Evolutionary conservation across 2,329 filamentous ascomycete species (phyloP), one percentile per base, ranked within the genome.

Genomic region (Rutstroemia sp.): DNA sequence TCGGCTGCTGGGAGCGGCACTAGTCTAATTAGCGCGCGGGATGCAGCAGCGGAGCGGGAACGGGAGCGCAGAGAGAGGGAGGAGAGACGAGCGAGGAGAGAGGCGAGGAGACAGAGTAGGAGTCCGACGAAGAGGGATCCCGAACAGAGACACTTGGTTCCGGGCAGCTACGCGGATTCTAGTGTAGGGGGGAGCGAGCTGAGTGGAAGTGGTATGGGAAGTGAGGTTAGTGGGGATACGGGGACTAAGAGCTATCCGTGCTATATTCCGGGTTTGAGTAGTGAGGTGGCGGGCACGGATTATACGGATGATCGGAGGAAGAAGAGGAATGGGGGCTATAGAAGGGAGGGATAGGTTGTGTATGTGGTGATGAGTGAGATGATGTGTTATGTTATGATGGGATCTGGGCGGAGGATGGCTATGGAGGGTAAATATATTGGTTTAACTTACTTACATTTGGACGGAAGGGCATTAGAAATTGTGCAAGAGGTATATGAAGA

Each of bases 241-340:
- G 69, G 69, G 3, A 70, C 69, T 5, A 70, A 70, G 62, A 66
- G 54, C 17, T 71, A 71, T 60, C 64, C 64, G 53, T 68, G 70
- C 60, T 55, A 54, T 38, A 69, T 70, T 58, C 69, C 69, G 12
- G 69, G 67, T 0, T 46, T 71, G 52, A 64, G 62, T 39, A 58
- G 45, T 25, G 60, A 58, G 45, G 57, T 48, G 5, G 63, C 54
- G 3, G 60, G 59, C 16, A 45, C 53, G 21, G 66, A 67, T 47
- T 69, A 68, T 59, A 61, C 63, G 1, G 65, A 68, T 49, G 66
- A 69, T 56, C 64, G 64, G 41, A 51, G 67, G 51, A 61, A 63
- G 61, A 66, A 64, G 61, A 64, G 67, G 23, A 57, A 55, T 41
- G 56, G 45, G 14, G 53, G 57, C 8, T 58, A 58, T 45, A 51